Evolutionary conservation across 345 rosid species (phyloP).

Genomic region (Ailanthus altissimus): DNA sequence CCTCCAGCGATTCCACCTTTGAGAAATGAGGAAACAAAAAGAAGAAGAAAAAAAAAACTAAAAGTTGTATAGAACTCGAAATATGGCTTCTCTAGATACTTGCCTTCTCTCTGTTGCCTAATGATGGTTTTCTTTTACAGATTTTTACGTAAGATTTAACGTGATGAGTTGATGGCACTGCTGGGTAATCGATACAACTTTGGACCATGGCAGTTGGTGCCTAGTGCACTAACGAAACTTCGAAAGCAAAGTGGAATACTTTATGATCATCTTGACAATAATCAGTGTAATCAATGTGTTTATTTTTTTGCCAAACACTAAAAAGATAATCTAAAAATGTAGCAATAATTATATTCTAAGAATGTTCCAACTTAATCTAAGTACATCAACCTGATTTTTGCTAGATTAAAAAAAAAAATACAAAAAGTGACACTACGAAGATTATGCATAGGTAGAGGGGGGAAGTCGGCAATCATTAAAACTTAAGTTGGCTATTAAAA

Average conservation of each 20-base stretch:
- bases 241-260: neutral
- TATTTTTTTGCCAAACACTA: conserved; percentile 21
- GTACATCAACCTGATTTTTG: conserved; percentile 26
- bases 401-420: conserved; percentile 22
- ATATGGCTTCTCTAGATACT: too few species aligned
- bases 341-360: conserved; percentile 29
- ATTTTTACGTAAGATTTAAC: neutral
- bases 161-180: conserved; percentile 13
- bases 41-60: neutral
- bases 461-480: conserved; percentile 10
- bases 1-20: neutral
- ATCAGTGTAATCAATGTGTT: conserved; percentile 33
- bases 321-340: conserved; percentile 20
- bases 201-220: conserved; percentile 36
- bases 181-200: conserved; percentile 24
- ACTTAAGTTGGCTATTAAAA: conserved; percentile 14
- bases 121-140: too few species aligned
- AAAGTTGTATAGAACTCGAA: neutral
- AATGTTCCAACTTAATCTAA: conserved; percentile 18
- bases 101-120: neutral
- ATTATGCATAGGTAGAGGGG: conserved; percentile 11
- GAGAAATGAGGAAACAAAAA: neutral
- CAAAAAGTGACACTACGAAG: conserved; percentile 12
- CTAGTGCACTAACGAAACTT: conserved; percentile 30
- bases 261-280: conserved; percentile 3